phyloP scores from a whole-genome alignment of 2,329 filamentous ascomycete species.

The Ustulina deusta region DNA sequence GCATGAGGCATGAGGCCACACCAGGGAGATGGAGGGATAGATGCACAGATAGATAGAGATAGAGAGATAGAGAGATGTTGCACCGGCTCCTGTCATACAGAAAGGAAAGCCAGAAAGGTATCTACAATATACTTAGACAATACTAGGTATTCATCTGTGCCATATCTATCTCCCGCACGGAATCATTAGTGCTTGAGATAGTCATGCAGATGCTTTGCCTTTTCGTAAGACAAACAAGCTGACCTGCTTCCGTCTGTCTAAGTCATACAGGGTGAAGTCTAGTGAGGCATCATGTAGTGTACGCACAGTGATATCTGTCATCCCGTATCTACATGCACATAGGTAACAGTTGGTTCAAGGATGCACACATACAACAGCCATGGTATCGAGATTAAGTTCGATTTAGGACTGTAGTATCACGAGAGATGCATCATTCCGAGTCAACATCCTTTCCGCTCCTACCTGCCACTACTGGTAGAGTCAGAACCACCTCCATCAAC shows the following conservation, averaged over 20 bases:
- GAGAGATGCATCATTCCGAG: constrained; percentile 15
- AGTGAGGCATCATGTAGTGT: constrained; percentile 19
- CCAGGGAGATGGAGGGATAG: too few species aligned
- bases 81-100: background rate
- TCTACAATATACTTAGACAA: background rate
- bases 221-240: constrained; percentile 8
- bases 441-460: background rate
- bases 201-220: constrained; percentile 1
- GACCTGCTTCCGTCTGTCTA: background rate
- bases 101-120: background rate
- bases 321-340: background rate
- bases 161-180: too few species aligned
- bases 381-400: background rate
- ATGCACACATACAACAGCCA: constrained; percentile 1
- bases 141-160: too few species aligned
- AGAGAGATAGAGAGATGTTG: background rate
- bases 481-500: too few species aligned
- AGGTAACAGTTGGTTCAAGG: constrained; percentile 7
- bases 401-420: constrained; percentile 11
- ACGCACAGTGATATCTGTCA: constrained; percentile 18
- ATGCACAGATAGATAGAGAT: background rate
- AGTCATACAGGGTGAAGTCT: background rate
- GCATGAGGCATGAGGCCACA: too few species aligned
- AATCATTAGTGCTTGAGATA: background rate
- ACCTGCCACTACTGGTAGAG: too few species aligned